Conservation (phyloP, 768 basidiomycete genomes). For the Albatrellus ellisii region DNA sequence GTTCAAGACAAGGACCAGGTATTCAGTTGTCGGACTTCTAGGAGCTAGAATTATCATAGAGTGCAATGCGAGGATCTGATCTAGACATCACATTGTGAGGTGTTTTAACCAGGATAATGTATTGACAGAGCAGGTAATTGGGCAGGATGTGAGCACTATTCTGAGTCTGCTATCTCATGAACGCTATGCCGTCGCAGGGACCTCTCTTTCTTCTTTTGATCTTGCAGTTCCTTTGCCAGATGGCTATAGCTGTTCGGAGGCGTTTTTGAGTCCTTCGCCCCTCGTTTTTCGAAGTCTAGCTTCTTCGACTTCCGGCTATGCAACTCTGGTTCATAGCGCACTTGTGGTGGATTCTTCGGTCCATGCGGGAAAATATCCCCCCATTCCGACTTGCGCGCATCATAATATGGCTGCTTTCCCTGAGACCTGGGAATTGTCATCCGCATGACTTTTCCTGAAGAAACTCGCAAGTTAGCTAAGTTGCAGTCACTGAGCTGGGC, state of each 20-base stretch:
- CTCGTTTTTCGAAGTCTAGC: slow-evolving; percentile 45
- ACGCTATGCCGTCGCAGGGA: slow-evolving; percentile 5
- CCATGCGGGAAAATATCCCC: slow-evolving; percentile 91
- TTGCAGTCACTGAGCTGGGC: not conserved
- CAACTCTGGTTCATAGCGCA: slow-evolving; percentile 35
- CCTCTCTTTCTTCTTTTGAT: slow-evolving; percentile 24
- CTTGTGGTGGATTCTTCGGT: slow-evolving; percentile 65
- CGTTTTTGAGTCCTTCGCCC: slow-evolving; percentile 15
- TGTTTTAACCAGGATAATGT: not conserved
- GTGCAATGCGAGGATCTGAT: not conserved
- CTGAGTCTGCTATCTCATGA: not conserved
- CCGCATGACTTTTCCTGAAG: slow-evolving; percentile 80
- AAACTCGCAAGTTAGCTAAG: slow-evolving; percentile 3
- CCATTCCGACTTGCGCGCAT: slow-evolving; percentile 88
- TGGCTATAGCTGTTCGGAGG: slow-evolving; percentile 24
- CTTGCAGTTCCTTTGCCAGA: slow-evolving; percentile 28
- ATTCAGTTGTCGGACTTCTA: slow-evolving; percentile 76
- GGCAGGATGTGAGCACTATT: slow-evolving; percentile 1
- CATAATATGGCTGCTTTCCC: slow-evolving; percentile 91
- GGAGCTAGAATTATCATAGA: slow-evolving; percentile 4
- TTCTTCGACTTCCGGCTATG: slow-evolving; percentile 23
- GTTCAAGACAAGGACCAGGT: slow-evolving; percentile 79
- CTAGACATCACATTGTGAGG: not conserved
- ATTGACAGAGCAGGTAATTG: not conserved
- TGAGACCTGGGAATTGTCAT: slow-evolving; percentile 87